A percentile compares a stretch with the other conserved stretches of the same genome.
Conservation (phyloP, 768 basidiomycete species). For the Boletus pseudo-olivaceus region DNA sequence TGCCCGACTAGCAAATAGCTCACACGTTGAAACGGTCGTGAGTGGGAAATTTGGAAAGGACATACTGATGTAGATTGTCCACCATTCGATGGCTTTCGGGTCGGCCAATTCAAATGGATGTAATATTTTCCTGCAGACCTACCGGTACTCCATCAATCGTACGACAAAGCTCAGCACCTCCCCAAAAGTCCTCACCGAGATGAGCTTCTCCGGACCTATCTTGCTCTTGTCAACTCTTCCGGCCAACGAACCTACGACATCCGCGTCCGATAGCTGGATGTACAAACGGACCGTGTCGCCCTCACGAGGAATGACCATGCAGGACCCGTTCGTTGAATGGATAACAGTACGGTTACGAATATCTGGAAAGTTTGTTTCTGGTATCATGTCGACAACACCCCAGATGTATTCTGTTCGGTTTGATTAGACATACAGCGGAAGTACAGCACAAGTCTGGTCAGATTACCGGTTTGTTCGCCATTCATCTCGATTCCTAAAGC, state of each 20-base stretch:
- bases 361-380: slow-evolving; percentile 76
- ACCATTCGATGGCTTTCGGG: slow-evolving; percentile 59
- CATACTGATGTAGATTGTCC: slow-evolving; percentile 69
- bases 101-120: slow-evolving; percentile 51
- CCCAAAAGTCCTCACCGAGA: slow-evolving; percentile 40
- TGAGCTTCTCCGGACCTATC: slow-evolving; percentile 47
- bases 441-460: not conserved
- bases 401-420: slow-evolving; percentile 62
- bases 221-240: slow-evolving; percentile 54
- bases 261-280: slow-evolving; percentile 56
- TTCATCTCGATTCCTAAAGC: slow-evolving; percentile 42
- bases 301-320: slow-evolving; percentile 75
- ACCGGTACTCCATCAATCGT: not conserved
- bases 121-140: slow-evolving; percentile 57
- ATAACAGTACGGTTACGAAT: slow-evolving; percentile 61
- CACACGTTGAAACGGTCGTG: not conserved
- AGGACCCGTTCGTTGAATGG: slow-evolving; percentile 66
- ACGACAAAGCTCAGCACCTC: too few species aligned
- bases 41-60: not conserved
- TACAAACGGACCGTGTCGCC: slow-evolving; percentile 67
- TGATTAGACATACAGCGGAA: not conserved
- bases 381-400: slow-evolving; percentile 75
- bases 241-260: slow-evolving; percentile 40
- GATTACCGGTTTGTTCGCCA: slow-evolving; percentile 46
- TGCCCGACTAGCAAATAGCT: slow-evolving; percentile 53